Evolutionary conservation across 495 filamentous ascomycete species (phyloP), one percentile per base, ranked within the genome.

Genomic region (Geoglossum glabrum): DNA sequence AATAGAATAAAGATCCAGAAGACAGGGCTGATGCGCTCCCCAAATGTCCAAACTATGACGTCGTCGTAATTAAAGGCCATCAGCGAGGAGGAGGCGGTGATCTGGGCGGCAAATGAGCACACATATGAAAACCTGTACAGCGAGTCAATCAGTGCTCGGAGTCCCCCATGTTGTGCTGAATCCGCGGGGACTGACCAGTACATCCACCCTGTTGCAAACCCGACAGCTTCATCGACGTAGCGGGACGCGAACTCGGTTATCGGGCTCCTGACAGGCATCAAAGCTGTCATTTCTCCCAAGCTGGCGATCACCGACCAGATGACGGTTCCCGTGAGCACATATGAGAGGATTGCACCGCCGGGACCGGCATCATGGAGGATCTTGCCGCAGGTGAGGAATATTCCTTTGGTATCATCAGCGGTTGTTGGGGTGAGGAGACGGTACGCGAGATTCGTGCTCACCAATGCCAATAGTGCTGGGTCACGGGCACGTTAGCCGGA

Each of bases 161-260:
- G 3, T 40, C 15, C 13, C 17, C n/a, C 46, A n/a, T n/a, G n/a
- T n/a, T n/a, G n/a, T n/a, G n/a, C 21, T 1, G 17, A 7, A 25
- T 5, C 46, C 21, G 26, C 5, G 49, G 49, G 15, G 30, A 52
- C 49, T 28, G 3, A 76, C 77, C 77, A 81, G 45, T 75, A 75
- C 49, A 75, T 72, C 74, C 74, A 81, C 0, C 73, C 74, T n/a
- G 71, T 68, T 9, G 72, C 73, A 66, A 73, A 76, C 9, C 74
- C 74, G 47, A 77, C 66, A 21, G 70, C 70, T 50, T 67, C 63
- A 57, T 74, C 72, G 8, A 77, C 60, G 59, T 73, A 76, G 2
- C 73, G 67, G 6, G 73, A 65, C 4, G 73, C 67, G 62, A 76
- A 76, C 58, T 76, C 73, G 65, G 75, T 72, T 1, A 76, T 64